Evolutionary conservation across 2,329 filamentous ascomycete genomes (phyloP), one percentile per base, ranked within the genome.

Genomic region (Talaromyces sp.): DNA sequence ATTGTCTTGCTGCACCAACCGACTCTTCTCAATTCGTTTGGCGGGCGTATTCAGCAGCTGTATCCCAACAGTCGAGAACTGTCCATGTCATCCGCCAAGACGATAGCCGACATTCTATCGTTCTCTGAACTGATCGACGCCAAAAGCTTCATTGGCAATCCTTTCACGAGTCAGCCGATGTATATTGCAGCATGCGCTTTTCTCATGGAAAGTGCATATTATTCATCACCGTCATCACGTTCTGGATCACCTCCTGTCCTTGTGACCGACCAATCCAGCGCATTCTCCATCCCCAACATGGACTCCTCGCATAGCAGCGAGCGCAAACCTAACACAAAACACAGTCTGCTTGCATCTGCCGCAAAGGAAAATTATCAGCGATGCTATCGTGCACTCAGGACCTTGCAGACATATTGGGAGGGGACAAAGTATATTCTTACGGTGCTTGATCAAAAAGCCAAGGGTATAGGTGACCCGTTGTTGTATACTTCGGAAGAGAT

Each of bases 151-250:
- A 89, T 93, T 39, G 91, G 92, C 1, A 96, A 95, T 66, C 92
- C 92, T 0, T 96, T 96, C 69, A 95, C 91, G 0, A 92, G 90
- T 57, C 92, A 96, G 75, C 92, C 92, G 0, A 96, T 96, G 72
- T 96, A 96, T 71, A 94, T 96, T 66, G 92, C 92, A 0, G 92
- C 92, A 0, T 96, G 92, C 72, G 92, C 92, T 0, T 96, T 96
- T 70, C 80, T 96, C 16, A 92, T 92, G 79, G 92, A 96, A 73
- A 92, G 90, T 4, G 88, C 87, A 3, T 85, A 89, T 67, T 88
- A 89, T 24, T 89, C 89, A 0, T 87, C 84, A 3, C 83, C 88
- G 65, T 82, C 88, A 33, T 91, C 89, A 0, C 83, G 87, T 62
- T 86, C 87, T 41, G 74, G 79, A 1, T 85, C 85, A 0, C 86